Percentiles rank a stretch among this genome's conserved stretches.
phyloP scores from a whole-genome alignment of 805 yeast species.

The Jamesozyma piceae region DNA sequence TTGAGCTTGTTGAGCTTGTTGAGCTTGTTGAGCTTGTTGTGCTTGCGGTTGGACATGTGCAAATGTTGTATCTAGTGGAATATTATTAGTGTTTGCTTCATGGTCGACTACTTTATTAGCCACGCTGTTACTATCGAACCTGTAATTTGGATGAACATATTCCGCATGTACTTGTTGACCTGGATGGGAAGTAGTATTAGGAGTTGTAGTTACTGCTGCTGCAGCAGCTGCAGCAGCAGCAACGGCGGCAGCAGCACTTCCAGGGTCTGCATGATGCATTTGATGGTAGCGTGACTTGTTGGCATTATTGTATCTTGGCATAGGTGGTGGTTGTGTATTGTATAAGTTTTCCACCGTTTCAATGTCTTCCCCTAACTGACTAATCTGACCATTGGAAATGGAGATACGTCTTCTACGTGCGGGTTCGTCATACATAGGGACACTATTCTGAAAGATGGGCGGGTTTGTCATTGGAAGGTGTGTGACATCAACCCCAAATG shows the following conservation, averaged over 20 bases:
- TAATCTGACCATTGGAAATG: constrained; percentile 77
- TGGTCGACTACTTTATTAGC: no score
- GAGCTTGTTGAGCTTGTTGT: background rate
- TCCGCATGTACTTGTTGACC: background rate
- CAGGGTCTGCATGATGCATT: background rate
- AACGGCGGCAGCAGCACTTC: background rate
- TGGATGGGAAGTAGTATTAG: background rate
- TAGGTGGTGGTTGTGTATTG: constrained; percentile 27
- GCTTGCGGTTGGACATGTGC: background rate
- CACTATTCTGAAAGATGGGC: constrained; percentile 38
- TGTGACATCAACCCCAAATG: constrained; percentile 36
- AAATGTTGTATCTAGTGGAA: no score
- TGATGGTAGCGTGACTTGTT: background rate
- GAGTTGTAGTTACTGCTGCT: background rate
- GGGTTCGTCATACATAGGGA: constrained; percentile 26
- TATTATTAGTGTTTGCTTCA: no score
- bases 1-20: background rate
- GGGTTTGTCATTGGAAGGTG: constrained; percentile 39
- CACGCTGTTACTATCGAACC: no score
- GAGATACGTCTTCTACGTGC: constrained; percentile 51
- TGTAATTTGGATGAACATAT: background rate
- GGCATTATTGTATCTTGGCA: constrained; percentile 3
- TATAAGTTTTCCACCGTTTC: constrained; percentile 32
- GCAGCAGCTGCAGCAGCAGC: background rate
- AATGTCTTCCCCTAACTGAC: constrained; percentile 48